Conservation (phyloP, 495 filamentous ascomycete genomes). For the Hypoxylon trugodes region DNA sequence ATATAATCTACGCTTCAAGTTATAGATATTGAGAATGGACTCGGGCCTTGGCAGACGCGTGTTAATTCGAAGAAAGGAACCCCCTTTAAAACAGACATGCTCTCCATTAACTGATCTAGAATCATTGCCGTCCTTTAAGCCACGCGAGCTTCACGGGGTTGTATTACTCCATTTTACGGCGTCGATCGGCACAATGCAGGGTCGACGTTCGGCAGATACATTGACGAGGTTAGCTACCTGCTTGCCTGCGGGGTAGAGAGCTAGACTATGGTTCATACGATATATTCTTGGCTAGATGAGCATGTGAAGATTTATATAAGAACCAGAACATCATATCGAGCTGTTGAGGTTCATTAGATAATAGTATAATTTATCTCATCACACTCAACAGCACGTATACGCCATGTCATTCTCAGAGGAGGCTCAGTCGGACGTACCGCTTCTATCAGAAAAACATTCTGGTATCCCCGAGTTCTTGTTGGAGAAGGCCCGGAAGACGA, state of each 20-base stretch:
- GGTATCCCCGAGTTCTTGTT: constrained; percentile 52
- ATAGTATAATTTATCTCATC: too few relatives aligned
- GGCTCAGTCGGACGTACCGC: constrained; percentile 47
- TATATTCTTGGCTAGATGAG: constrained; percentile 15
- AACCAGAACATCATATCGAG: not conserved
- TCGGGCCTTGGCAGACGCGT: not conserved
- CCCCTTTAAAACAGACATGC: too few relatives aligned
- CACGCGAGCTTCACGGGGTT: not conserved
- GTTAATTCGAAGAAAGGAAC: not conserved
- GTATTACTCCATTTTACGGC: constrained; percentile 5
- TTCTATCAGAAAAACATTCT: constrained; percentile 52
- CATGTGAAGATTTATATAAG: constrained; percentile 18
- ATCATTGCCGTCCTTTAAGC: not conserved
- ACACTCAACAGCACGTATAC: not conserved
- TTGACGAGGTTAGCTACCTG: constrained; percentile 34
- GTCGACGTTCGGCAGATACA: constrained; percentile 35
- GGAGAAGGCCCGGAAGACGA: constrained; percentile 50
- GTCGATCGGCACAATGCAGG: constrained; percentile 33
- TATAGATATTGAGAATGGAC: not conserved
- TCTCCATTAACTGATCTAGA: constrained; percentile 3
- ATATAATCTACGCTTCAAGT: too few relatives aligned
- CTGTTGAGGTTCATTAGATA: not conserved
- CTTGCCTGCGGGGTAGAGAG: constrained; percentile 37
- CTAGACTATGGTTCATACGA: not conserved
- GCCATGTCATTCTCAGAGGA: constrained; percentile 46